Percentiles rank a stretch among this genome's conserved stretches.
Conservation (phyloP, 768 basidiomycete species). For the Collybiopsis luxurians region DNA sequence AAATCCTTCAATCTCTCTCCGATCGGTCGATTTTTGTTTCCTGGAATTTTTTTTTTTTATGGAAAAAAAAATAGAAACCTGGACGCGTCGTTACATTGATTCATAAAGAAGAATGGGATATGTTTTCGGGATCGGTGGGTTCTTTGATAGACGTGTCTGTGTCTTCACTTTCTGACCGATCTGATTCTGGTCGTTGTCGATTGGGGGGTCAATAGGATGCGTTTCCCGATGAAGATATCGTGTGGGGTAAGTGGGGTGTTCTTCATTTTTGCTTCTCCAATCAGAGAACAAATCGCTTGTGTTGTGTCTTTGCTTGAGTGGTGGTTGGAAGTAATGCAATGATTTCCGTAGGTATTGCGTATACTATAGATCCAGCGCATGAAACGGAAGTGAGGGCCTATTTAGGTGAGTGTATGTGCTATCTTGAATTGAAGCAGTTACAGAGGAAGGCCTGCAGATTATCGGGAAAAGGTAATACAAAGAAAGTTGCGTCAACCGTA, state of each 20-base stretch:
- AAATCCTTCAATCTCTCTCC: no score
- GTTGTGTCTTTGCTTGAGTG: no score
- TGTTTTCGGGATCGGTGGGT: slow-evolving; percentile 61
- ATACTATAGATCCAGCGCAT: slow-evolving; percentile 78
- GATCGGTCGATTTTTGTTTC: background rate
- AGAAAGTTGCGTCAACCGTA: background rate
- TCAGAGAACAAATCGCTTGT: background rate
- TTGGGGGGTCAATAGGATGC: slow-evolving; percentile 55
- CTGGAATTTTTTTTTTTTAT: background rate
- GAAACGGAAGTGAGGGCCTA: slow-evolving; percentile 79
- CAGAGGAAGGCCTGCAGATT: slow-evolving; percentile 43
- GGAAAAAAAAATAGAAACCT: slow-evolving; percentile 50
- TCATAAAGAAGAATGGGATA: slow-evolving; percentile 85
- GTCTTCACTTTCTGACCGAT: no score
- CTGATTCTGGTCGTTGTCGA: no score
- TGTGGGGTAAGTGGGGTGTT: no score
- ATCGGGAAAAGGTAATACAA: slow-evolving; percentile 72
- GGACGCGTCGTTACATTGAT: slow-evolving; percentile 90
- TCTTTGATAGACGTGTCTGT: no score
- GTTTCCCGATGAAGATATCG: slow-evolving; percentile 70
- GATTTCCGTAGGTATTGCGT: slow-evolving; percentile 64
- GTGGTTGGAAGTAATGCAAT: background rate
- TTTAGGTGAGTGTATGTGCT: slow-evolving; percentile 53
- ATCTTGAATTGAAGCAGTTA: background rate
- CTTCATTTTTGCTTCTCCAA: no score